Evolutionary conservation across 140 eudicot species (phyloP).

Genomic region (Bidens hawaiensis): DNA sequence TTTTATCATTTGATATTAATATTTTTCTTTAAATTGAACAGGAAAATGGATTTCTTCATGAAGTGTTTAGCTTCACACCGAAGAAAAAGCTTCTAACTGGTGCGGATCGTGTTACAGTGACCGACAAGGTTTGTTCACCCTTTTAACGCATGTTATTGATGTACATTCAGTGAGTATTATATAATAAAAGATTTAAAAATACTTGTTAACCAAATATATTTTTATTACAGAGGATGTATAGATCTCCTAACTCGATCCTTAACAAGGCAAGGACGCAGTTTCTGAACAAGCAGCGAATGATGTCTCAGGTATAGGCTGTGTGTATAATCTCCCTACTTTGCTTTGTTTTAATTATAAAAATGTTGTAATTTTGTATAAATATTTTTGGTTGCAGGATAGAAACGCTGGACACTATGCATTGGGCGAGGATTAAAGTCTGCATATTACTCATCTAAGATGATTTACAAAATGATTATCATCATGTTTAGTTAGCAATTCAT

Average conservation of each 20-base stretch:
- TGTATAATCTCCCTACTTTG: too few relatives aligned
- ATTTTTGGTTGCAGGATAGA: conserved; percentile 33
- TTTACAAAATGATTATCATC: not conserved
- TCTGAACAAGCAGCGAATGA: conserved; percentile 72
- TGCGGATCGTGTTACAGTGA: not conserved
- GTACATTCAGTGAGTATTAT: not conserved
- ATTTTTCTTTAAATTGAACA: not conserved
- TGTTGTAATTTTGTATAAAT: not conserved
- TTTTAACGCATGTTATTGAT: not conserved
- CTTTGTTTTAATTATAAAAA: not conserved
- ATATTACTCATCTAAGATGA: not conserved
- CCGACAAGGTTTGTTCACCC: not conserved
- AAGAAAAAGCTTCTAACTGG: too few relatives aligned
- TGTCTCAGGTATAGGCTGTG: conserved; percentile 68
- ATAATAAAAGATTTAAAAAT: not conserved
- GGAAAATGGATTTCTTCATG: too few relatives aligned
- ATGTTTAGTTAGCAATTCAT: not conserved
- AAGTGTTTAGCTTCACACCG: conserved; percentile 14
- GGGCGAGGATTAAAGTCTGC: too few relatives aligned
- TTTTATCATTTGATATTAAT: too few relatives aligned
- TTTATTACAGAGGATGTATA: conserved; percentile 60
- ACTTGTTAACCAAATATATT: not conserved
- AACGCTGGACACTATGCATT: conserved; percentile 37
- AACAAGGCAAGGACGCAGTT: conserved; percentile 86
- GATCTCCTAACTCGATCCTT: conserved; percentile 67